Conservation (phyloP, 2,329 filamentous ascomycete species). For the Alternaria tenuissima region DNA sequence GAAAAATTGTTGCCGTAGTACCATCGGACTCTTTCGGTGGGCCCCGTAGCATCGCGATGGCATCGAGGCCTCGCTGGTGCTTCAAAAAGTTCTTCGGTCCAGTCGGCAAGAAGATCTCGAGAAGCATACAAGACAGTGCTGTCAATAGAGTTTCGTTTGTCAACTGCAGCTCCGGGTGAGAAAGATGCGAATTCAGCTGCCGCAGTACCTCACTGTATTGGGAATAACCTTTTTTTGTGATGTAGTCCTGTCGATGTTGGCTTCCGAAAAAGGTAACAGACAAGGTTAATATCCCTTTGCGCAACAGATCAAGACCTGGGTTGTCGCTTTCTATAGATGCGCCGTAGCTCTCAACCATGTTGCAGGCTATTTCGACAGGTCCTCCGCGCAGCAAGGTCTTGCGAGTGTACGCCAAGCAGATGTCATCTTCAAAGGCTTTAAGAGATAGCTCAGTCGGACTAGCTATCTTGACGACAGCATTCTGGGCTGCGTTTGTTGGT, state of each 20-base stretch:
- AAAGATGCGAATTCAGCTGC: constrained; percentile 33
- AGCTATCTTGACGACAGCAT: background rate
- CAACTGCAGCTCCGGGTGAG: constrained; percentile 25
- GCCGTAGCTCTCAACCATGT: constrained; percentile 25
- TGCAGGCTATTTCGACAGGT: constrained; percentile 35
- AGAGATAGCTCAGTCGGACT: constrained; percentile 23
- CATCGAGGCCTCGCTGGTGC: constrained; percentile 40
- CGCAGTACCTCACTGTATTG: constrained; percentile 36
- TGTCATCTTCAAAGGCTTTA: constrained; percentile 34
- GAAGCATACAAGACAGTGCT: constrained; percentile 35
- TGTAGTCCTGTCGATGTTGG: constrained; percentile 30
- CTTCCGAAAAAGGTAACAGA: constrained; percentile 37
- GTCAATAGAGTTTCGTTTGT: constrained; percentile 38
- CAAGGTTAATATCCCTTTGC: constrained; percentile 34
- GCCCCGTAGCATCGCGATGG: constrained; percentile 34
- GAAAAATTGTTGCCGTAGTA: constrained; percentile 26
- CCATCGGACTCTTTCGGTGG: constrained; percentile 22
- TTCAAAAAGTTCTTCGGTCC: constrained; percentile 38
- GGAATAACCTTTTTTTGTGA: constrained; percentile 31
- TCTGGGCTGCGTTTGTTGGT: background rate
- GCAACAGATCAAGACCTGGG: constrained; percentile 31
- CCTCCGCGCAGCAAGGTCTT: constrained; percentile 37
- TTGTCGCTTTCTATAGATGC: background rate
- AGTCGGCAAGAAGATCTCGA: constrained; percentile 40
- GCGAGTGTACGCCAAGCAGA: constrained; percentile 39